Evolutionary conservation across 345 rosid species (phyloP), one percentile per base, ranked within the genome.

Genomic region (Hibiscus tridactylites): DNA sequence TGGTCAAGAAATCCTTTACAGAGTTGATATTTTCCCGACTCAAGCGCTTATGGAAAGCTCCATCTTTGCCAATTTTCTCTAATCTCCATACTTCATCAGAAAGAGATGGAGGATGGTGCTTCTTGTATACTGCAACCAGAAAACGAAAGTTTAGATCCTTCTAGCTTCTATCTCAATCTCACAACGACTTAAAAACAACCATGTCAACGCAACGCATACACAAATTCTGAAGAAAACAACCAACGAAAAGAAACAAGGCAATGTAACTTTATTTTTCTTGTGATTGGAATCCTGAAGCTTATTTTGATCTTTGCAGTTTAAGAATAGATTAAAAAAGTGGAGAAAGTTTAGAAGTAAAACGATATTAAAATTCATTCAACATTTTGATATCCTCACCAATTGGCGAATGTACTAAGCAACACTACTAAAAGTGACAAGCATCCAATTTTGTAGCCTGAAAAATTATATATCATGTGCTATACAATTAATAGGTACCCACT

Each of bases 51-150:
- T 92, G 97, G 83, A 95, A 95, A 74, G 99, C 99, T 70, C 99
- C 99, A 73, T 92, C 97, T 85, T 95, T 95, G 60, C 97, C 99
- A 65, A 90, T 95, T 86, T 95, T 95, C 77, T 95, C 99, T 79
- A 95, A 83, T 81, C 99, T 92, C 97, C 97, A 92, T 3, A 95
- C 96, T 70, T 95, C 99, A 76, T 95, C 97, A 5, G 76, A 75
- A 39, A 89, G 84, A 80, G 88, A 79, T 70, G 97, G 99, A 29
- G 97, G 99, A 71, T 95, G 94, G 80, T 95, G 97, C 84, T 95
- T 95, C 85, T 79, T 95, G 76, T 95, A 95, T 72, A 95, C 99
- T 95, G 83, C 86, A 83, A 82, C 42, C 73, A 80, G 53, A 63
- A 72, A 49, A 52, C n/a, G 12, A 72, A 39, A 19, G 47, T 37